These are phyloP conservation scores for Russula griseocarnosa DNA, from an alignment of 768 basidiomycete species.

Conservation along the genomic window DNA sequence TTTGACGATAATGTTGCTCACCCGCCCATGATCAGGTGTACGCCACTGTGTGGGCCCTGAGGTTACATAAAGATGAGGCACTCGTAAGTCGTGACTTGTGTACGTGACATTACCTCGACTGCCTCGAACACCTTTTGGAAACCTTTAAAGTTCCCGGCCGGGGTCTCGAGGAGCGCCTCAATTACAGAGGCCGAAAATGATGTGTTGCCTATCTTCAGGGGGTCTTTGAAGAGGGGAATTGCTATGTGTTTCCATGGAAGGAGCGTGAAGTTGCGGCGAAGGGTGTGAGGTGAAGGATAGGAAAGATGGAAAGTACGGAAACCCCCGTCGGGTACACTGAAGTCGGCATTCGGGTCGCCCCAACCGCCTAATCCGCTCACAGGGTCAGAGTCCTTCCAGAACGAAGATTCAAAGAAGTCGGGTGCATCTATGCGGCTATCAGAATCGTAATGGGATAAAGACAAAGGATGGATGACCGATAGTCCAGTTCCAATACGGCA, in stretches of 20 bases:
- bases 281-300: constrained; percentile 36
- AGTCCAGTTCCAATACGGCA: constrained; percentile 35
- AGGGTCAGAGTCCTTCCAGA: constrained; percentile 30
- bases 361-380: constrained; percentile 32
- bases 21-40: constrained; percentile 37
- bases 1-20: constrained; percentile 6
- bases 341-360: constrained; percentile 30
- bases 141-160: constrained; percentile 34
- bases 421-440: constrained; percentile 26
- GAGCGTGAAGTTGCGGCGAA: constrained; percentile 38
- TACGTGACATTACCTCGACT: constrained; percentile 32
- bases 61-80: neutral
- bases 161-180: constrained; percentile 30
- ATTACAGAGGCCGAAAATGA: constrained; percentile 32
- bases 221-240: too few relatives aligned
- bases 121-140: constrained; percentile 35
- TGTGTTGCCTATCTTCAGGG: constrained; percentile 26
- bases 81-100: too few relatives aligned
- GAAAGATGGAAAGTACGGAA: constrained; percentile 32
- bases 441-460: neutral
- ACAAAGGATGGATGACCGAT: constrained; percentile 18
- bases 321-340: constrained; percentile 33
- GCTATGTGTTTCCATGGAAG: too few relatives aligned
- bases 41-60: constrained; percentile 36
- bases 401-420: constrained; percentile 28